Evolutionary conservation across 2,329 filamentous ascomycete species (phyloP), one percentile per base, ranked within the genome.

Genomic region (Alternaria panax): DNA sequence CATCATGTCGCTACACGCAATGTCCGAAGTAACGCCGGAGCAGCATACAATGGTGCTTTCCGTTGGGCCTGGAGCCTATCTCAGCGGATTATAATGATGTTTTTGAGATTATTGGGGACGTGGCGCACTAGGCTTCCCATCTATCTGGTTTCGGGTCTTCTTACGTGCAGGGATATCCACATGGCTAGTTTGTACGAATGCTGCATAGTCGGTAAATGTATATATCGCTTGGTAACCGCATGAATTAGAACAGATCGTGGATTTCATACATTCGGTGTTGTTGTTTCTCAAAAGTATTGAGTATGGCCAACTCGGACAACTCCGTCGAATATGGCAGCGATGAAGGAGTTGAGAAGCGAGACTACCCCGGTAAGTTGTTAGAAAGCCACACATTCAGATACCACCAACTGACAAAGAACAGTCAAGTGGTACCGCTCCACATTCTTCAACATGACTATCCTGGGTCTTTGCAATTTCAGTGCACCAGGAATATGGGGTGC

Each of bases 401-500:
- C 8, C 7, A 22, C 12, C 16, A 24, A 41, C 57, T 64, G 18
- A 61, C 22, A 36, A 4, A 7, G 4, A 11, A 7, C 28, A 87
- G 86, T 86, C 20, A 87, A 84, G 82, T 91, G 89, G 89, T 86
- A 91, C 70, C 86, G 88, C 25, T 89, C 88, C 1, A 90, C 89
- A 0, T 88, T 90, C 66, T 92, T 87, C 79, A 92, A 92, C 78
- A 88, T 90, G 51, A 85, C 88, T 30, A 85, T 92, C 38, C 84
- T 92, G 1, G 90, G 90, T 0, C 75, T 92, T 9, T 91, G 88
- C 77, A 91, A 90, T 70, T 86, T 92, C 62, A 81, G 87, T 1
- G 89, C 89, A 0, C 90, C 89, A 0, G 90, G 90, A 0, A 89
- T 92, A 61, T 92, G 89, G 89, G 85, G 83, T 12, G 88, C 88